Evolutionary conservation across 2,329 filamentous ascomycete genomes (phyloP), one percentile per base, ranked within the genome.

Genomic region (Fusarium foetens): DNA sequence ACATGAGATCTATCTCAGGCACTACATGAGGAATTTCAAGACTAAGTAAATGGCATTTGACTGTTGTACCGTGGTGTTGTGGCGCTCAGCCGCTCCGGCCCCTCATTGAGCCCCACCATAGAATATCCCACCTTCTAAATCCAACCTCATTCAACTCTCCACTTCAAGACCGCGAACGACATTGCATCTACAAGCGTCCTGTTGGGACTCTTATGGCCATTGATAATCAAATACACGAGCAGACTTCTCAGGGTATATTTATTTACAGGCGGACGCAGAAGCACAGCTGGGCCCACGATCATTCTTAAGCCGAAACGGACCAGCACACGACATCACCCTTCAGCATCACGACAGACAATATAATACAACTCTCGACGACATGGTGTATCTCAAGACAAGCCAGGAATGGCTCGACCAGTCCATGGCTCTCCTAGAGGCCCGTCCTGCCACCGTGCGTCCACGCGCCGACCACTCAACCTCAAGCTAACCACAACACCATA

Each of bases 391-490:
- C 80, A 85, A 88, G 57, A 94, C 93, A 64, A 93, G 93, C 82
- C 92, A 97, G 83, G 92, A 95, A 84, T 99, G 94, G 93, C 93
- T 98, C 75, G 91, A 92, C 77, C 93, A 98, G 82, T 97, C 95
- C 19, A 86, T 91, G 23, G 90, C 95, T 68, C 91, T 99, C 64
- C 86, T 99, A 60, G 90, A 96, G 83, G 95, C 96, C 62, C 91
- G 94, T 52, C 96, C 96, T 8, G 89, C 89, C 38, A 94, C 93
- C 43, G 95, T 97, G 89, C 71, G 89, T 53, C 14, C 51, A 58
- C 27, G 49, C n/a, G 51, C 27, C 42, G 29, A 43, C 41, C 43
- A 14, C 27, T n/a, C 27, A 42, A 19, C 36, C 31, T 25, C 17
- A 29, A 38, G 55, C 61, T 65, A 66, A 73, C 63, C 57, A 43